Base-by-base conservation (phyloP, 257 asterid genomes). In the Capsicum chinense region DNA sequence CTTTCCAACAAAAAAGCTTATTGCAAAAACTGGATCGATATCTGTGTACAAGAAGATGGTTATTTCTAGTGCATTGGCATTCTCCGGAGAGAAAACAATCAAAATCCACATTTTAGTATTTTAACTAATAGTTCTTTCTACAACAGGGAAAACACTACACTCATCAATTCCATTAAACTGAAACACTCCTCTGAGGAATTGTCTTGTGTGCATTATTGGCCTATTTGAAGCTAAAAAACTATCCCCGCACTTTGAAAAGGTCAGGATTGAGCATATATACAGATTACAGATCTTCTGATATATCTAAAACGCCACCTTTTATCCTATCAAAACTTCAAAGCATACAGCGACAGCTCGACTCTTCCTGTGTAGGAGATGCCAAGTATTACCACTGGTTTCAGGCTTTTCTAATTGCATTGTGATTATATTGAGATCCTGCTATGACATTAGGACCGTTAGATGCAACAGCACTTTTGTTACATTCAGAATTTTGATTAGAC, bases 401-500 rank as follows among this genome's bases (percentile, higher is more conserved):
- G 14, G 81, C 47, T 76, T 26, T 33, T 54, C 54, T 56, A 54
- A 48, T 26, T 78, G 82, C 48, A 8, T 78, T 33, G 26, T 76
- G 26, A 78, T 78, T 54, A 33, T 3, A 78, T 1, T 52, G 64
- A 26, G 64, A 52, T 8, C 64, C 33, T 78, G 15, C 50, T 26
- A 15, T 15, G 42, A 26, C 81, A 78, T 21, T 66, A 66, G 9
- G 48, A 50, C 13, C 33, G 21, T 13, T 52, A 63, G 71, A 56
- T 47, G 80, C 81, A 52, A 79, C 79, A 80, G 84, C 76, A 11
- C 73, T 84, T 17, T 37, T 80, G 68, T 56, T 48, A 66, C 86
- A 62, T 50, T 79, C 37, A 79, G 79, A 50, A 83, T 80, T 67
- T 89, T 71, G 86, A 79, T 57, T 83, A n/a, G 91, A 84, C 60